Percentiles rank a stretch among this genome's conserved stretches.
Conservation (phyloP, 306 rosid species). For the Quercus alba region DNA sequence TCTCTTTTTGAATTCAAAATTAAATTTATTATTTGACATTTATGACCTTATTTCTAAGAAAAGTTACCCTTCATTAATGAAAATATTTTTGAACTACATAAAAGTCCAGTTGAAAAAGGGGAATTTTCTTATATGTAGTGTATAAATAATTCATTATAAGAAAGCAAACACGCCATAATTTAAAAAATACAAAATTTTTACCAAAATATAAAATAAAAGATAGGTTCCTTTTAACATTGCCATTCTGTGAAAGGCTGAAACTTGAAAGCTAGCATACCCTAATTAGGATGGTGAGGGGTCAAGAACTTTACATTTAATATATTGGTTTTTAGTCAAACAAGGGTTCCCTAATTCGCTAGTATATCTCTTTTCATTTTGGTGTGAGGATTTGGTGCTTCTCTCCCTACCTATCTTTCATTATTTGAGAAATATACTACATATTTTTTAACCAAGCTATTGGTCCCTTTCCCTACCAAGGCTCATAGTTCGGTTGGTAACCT, state of each 20-base stretch:
- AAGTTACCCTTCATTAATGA: no score
- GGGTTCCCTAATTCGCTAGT: neutral
- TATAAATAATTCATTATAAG: no score
- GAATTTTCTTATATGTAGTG: no score
- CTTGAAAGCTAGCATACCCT: constrained; percentile 1
- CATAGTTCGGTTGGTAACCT: no score
- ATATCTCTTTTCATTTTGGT: constrained; percentile 5
- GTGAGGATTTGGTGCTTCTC: constrained; percentile 35
- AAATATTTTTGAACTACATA: no score
- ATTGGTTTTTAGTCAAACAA: constrained; percentile 30
- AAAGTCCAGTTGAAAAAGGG: no score
- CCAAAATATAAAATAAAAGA: neutral
- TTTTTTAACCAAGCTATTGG: neutral
- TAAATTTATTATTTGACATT: no score
- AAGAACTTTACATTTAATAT: constrained; percentile 30
- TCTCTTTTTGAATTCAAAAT: no score
- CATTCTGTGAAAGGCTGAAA: neutral
- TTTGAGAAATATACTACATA: neutral
- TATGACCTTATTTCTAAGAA: no score
- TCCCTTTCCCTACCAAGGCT: no score
- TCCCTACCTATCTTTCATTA: neutral
- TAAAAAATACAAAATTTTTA: neutral
- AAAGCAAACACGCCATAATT: no score
- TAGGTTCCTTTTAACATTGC: neutral
- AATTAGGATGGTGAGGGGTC: constrained; percentile 23